Base-by-base conservation (phyloP, 129 eudicot species). In the Rutidosis leptorrhynchoides region DNA sequence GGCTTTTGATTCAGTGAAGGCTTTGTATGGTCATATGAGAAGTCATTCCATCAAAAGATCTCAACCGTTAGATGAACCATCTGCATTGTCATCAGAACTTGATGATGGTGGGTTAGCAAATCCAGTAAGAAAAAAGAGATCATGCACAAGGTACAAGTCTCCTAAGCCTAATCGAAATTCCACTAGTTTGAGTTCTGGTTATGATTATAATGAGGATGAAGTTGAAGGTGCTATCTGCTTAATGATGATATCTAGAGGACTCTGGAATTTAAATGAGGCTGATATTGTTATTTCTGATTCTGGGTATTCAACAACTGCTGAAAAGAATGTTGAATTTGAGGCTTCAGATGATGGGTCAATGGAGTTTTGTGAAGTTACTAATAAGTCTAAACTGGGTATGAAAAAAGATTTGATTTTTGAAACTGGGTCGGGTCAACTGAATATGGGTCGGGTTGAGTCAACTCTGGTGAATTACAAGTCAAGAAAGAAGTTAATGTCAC, bases 11-110 rank as follows among this genome's bases (percentile, higher is more conserved):
- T 90, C 97, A 21, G 2, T 73, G 68, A 82, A 84, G 62, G 97
- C 89, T 67, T 42, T 90, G 84, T 90, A 82, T 80, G 97, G 97
- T 70, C 97, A 90, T 64, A 86, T 90, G 97, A 80, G 88, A 62
- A 64, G 77, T 27, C 97, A 90, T 66, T 77, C 95, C 15, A 49
- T 33, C 6, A 86, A 73, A 77, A 83, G 73, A 74, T 76, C 74
- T 29, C 73, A 32, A 32, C 35, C n/a, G 68, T 56, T 24, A 17
- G 72, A 72, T 64, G 73, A 62, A 69, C 42, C 71, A 37, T 63
- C 45, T 33, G 14, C 40, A 59, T 22, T 56, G 56, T 63, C 77
- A 43, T 73, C 77, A 15, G 73, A 69, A 11, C 22, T 54, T 58
- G 71, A 22, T 45, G 54, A 46, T 55, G 85, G 27, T 9, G 84